Evolutionary conservation across 208 protist species (phyloP).

Genomic region (Entamoeba histolytica): DNA sequence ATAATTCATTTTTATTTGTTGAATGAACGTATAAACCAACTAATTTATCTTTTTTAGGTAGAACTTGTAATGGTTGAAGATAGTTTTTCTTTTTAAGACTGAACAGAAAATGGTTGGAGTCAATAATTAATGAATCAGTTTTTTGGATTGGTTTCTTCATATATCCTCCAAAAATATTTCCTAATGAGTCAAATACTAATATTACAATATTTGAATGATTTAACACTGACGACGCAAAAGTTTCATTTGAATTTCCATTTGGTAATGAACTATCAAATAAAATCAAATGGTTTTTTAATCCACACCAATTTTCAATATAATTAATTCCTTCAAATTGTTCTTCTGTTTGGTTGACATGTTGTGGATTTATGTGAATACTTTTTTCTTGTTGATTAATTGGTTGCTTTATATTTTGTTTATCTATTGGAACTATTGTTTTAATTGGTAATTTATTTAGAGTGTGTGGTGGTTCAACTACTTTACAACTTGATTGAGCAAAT

Average conservation of each 20-base stretch:
- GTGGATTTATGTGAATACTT: no score
- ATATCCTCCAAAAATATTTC: neutral
- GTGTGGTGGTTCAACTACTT: neutral
- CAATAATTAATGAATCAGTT: neutral
- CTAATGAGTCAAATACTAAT: neutral
- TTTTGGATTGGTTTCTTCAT: neutral
- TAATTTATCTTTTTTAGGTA: no score
- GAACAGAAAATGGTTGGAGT: neutral
- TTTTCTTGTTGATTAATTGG: no score
- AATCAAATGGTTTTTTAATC: neutral
- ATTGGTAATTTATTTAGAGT: no score
- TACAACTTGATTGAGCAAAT: neutral
- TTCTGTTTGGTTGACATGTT: no score
- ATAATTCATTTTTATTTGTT: no score
- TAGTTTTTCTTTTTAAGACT: neutral
- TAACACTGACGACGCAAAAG: neutral
- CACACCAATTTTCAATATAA: neutral
- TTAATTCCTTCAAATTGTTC: no score
- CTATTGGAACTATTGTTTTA: no score
- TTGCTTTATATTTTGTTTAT: no score
- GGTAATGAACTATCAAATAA: neutral
- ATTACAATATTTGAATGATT: neutral
- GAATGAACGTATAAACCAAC: no score
- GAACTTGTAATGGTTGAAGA: no score
- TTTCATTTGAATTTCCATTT: neutral